Conservation (phyloP, 1,284 basidiomycete species). For the Sporisorium scitamineum region DNA sequence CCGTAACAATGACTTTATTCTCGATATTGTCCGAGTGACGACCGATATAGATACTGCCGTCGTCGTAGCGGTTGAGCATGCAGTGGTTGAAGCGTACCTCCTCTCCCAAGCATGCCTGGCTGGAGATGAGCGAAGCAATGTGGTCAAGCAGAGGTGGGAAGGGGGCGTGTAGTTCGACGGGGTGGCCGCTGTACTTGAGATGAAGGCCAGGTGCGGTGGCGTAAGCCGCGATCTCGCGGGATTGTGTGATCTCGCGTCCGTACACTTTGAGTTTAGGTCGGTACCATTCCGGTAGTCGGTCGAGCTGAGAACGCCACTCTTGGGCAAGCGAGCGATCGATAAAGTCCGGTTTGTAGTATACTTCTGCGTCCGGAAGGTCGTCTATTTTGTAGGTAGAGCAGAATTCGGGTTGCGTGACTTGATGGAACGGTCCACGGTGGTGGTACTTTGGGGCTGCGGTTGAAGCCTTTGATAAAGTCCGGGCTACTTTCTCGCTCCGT, state of each 20-base stretch:
- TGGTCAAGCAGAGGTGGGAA: slow-evolving; percentile 70
- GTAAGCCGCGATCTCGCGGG: slow-evolving; percentile 69
- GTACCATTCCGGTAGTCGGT: slow-evolving; percentile 69
- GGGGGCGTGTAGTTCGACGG: slow-evolving; percentile 70
- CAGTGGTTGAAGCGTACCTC: slow-evolving; percentile 73
- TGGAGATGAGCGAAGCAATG: slow-evolving; percentile 69
- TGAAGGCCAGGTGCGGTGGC: slow-evolving; percentile 70
- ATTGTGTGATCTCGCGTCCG: slow-evolving; percentile 72
- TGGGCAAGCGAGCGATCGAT: slow-evolving; percentile 66
- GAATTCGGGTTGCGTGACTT: slow-evolving; percentile 33
- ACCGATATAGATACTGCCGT: slow-evolving; percentile 72
- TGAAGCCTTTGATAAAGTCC: not conserved
- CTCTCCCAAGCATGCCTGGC: slow-evolving; percentile 68
- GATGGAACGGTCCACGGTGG: slow-evolving; percentile 51
- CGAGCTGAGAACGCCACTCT: slow-evolving; percentile 71
- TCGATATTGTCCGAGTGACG: slow-evolving; percentile 70
- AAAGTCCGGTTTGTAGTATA: slow-evolving; percentile 71
- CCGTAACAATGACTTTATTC: slow-evolving; percentile 72
- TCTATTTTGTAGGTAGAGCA: slow-evolving; percentile 23
- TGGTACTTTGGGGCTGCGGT: slow-evolving; percentile 29
- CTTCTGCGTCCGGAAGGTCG: slow-evolving; percentile 67
- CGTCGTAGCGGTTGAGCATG: slow-evolving; percentile 74
- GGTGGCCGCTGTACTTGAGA: slow-evolving; percentile 71
- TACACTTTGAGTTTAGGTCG: slow-evolving; percentile 74
- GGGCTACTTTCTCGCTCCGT: slow-evolving; percentile 7